Conservation (phyloP, 371 early-diverging fungal genomes). For the Mortierella sp. region DNA sequence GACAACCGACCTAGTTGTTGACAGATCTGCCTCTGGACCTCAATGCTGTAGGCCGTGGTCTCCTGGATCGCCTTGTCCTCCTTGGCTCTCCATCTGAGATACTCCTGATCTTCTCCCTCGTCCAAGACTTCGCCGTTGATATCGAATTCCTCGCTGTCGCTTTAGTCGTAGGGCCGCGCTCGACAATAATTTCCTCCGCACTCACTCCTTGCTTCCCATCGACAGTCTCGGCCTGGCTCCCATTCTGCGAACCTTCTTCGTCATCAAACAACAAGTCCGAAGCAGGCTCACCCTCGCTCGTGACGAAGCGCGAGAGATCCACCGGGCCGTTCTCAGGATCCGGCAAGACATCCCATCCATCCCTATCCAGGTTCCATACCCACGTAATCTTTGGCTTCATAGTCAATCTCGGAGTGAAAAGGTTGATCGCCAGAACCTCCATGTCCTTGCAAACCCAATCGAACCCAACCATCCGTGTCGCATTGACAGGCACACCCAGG, state of each 20-base stretch:
- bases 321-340: too few species aligned
- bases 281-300: not conserved
- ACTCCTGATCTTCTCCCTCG: not conserved
- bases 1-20: constrained; percentile 24
- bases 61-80: not conserved
- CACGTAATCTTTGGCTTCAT: not conserved
- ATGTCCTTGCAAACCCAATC: constrained; percentile 33
- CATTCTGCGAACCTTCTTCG: not conserved
- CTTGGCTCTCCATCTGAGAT: not conserved
- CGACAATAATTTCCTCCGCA: too few species aligned
- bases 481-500: constrained; percentile 21
- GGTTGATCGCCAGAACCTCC: constrained; percentile 21
- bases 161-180: not conserved
- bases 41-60: not conserved
- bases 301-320: not conserved
- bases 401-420: constrained; percentile 7
- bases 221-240: not conserved
- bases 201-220: not conserved
- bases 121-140: not conserved
- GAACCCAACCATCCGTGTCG: constrained; percentile 14
- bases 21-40: constrained; percentile 25
- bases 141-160: constrained; percentile 1
- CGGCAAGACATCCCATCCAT: not conserved
- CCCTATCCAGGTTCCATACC: not conserved
- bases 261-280: not conserved